Evolutionary conservation across 2,329 filamentous ascomycete genomes (phyloP).

Genomic region (Diatrype stigma): DNA sequence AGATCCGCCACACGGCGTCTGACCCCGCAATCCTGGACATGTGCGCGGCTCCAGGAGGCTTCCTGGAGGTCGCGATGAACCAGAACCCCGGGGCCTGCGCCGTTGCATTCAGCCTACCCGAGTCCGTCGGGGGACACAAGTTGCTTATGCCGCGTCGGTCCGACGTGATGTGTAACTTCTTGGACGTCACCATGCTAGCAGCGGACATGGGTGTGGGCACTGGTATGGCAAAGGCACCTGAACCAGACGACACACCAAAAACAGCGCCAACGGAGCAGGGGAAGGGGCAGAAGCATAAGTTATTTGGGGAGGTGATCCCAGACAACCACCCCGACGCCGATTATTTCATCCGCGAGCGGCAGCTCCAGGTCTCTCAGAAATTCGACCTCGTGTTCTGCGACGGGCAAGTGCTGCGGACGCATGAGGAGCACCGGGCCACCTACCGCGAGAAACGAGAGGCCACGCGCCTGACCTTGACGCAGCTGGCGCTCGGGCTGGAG

Average conservation of each 20-base stretch:
- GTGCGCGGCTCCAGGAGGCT: slow-evolving; percentile 54
- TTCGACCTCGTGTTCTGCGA: slow-evolving; percentile 43
- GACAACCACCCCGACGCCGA: slow-evolving; percentile 25
- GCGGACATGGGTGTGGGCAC: slow-evolving; percentile 38
- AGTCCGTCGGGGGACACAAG: slow-evolving; percentile 35
- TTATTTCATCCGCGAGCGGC: slow-evolving; percentile 25
- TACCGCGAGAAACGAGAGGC: slow-evolving; percentile 18
- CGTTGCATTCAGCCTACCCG: slow-evolving; percentile 39
- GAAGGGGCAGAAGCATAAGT: too few relatives aligned
- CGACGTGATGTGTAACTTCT: slow-evolving; percentile 16
- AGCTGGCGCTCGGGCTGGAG: slow-evolving; percentile 30
- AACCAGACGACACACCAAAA: too few relatives aligned
- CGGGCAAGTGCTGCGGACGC: slow-evolving; percentile 26
- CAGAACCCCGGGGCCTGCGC: slow-evolving; percentile 29
- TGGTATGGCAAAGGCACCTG: background rate
- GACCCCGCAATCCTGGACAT: slow-evolving; percentile 44
- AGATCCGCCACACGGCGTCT: slow-evolving; percentile 4
- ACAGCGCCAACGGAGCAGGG: slow-evolving; percentile 1
- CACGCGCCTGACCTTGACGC: slow-evolving; percentile 12
- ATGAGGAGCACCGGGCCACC: slow-evolving; percentile 3
- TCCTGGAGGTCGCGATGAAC: slow-evolving; percentile 33
- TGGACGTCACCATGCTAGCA: slow-evolving; percentile 50
- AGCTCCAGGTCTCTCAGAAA: slow-evolving; percentile 15
- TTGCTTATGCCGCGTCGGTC: slow-evolving; percentile 22
- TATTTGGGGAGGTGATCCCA: too few relatives aligned